Conservation (phyloP, 176 grass and related monocot species). For the Otatea glauca region DNA sequence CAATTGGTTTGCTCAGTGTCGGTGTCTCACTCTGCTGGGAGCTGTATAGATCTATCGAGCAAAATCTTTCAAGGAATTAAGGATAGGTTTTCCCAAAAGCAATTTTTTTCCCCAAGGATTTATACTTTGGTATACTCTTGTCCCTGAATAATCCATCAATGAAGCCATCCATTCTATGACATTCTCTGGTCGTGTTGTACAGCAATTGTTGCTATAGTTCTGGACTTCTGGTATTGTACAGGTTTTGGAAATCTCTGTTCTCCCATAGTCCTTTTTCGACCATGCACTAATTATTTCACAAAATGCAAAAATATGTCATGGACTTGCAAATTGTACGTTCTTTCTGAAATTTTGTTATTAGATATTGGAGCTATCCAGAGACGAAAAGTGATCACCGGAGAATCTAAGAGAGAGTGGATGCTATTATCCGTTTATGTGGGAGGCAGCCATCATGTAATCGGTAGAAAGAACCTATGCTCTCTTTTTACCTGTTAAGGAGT, state of each 20-base stretch:
- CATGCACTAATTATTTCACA: background rate
- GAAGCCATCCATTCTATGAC: constrained; percentile 36
- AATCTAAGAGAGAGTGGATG: constrained; percentile 29
- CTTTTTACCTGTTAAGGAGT: constrained; percentile 26
- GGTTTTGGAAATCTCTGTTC: constrained; percentile 21
- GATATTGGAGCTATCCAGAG: constrained; percentile 33
- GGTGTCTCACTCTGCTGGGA: constrained; percentile 39
- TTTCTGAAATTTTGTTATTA: background rate
- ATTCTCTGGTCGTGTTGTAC: constrained; percentile 38
- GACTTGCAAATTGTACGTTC: background rate
- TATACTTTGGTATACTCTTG: constrained; percentile 31
- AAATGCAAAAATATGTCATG: background rate
- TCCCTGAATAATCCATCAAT: constrained; percentile 38
- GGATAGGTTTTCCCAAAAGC: constrained; percentile 45
- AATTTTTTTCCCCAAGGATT: constrained; percentile 35
- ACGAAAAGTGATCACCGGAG: constrained; percentile 30
- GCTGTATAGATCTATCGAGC: constrained; percentile 58
- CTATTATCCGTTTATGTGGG: constrained; percentile 34
- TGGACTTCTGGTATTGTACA: constrained; percentile 13
- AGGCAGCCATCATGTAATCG: constrained; percentile 19
- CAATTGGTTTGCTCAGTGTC: constrained; percentile 52
- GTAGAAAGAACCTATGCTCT: constrained; percentile 23
- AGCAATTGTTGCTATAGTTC: background rate
- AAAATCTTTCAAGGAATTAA: constrained; percentile 44
- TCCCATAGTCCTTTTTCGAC: background rate